These are phyloP conservation scores for Trichocomaceae sp. DNA, from an alignment of 2,329 filamentous ascomycete species.

Conservation along the genomic window DNA sequence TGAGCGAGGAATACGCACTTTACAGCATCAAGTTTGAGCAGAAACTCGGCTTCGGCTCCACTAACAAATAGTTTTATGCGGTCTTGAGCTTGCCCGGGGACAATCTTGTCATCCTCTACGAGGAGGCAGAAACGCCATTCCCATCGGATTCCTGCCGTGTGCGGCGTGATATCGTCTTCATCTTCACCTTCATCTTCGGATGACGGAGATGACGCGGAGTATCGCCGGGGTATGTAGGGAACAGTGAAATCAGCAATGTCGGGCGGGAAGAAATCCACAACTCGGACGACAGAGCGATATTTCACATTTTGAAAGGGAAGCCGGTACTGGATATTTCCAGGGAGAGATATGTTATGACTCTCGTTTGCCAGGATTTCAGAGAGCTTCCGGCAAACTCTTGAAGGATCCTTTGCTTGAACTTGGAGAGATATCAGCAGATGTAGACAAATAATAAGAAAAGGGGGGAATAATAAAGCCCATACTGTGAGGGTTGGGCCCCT, in stretches of 20 bases:
- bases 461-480: constrained; percentile 16
- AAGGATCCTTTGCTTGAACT: constrained; percentile 45
- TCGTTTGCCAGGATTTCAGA: constrained; percentile 46
- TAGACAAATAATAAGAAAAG: background rate
- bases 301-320: constrained; percentile 69
- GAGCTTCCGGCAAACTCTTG: constrained; percentile 35
- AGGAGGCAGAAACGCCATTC: constrained; percentile 79
- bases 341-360: constrained; percentile 41
- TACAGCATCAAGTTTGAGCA: constrained; percentile 50
- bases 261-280: constrained; percentile 72
- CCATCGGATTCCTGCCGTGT: constrained; percentile 45
- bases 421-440: constrained; percentile 11
- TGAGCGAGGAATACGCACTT: constrained; percentile 38
- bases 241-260: constrained; percentile 64
- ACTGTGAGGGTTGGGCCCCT: constrained; percentile 39
- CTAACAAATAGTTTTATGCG: constrained; percentile 64
- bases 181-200: constrained; percentile 24
- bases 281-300: constrained; percentile 64
- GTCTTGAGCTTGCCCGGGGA: constrained; percentile 34
- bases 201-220: constrained; percentile 40
- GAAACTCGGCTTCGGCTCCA: constrained; percentile 49
- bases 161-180: constrained; percentile 17
- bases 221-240: constrained; percentile 44
- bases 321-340: constrained; percentile 38
- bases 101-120: constrained; percentile 60